These are phyloP conservation scores for Verticillium nonalfalfae DNA, from an alignment of 2,329 filamentous ascomycete species.

Conservation along the genomic window DNA sequence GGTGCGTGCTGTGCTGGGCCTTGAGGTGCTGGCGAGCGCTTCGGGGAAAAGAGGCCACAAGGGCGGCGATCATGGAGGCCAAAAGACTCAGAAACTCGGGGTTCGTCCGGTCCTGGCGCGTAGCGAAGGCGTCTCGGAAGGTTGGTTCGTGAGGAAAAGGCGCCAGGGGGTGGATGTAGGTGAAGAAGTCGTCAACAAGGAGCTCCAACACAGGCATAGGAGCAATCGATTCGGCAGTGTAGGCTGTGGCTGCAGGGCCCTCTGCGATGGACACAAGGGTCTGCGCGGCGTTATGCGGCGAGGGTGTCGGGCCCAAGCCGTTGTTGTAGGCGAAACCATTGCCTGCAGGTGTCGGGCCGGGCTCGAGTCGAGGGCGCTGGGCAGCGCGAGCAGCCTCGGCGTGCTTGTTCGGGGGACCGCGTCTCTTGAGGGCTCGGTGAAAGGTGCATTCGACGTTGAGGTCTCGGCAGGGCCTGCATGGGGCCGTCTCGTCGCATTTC, in stretches of 20 bases:
- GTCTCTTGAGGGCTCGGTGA: constrained; percentile 49
- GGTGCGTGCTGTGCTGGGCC: constrained; percentile 53
- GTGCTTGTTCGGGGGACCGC: constrained; percentile 54
- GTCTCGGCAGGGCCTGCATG: constrained; percentile 51
- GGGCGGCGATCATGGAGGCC: constrained; percentile 65
- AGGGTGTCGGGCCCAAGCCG: constrained; percentile 24
- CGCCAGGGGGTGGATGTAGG: constrained; percentile 69
- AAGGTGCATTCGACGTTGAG: constrained; percentile 54
- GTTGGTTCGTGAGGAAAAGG: constrained; percentile 76
- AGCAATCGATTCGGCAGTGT: constrained; percentile 64
- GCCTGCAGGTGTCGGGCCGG: constrained; percentile 4
- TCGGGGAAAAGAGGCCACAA: constrained; percentile 73
- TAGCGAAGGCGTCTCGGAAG: constrained; percentile 62
- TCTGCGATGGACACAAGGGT: constrained; percentile 38
- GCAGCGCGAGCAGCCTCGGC: constrained; percentile 48
- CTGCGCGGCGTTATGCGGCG: constrained; percentile 41
- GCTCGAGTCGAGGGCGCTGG: constrained; percentile 37
- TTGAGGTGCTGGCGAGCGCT: constrained; percentile 66
- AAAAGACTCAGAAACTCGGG: constrained; percentile 64
- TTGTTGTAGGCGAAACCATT: background rate
- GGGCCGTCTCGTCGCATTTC: constrained; percentile 50
- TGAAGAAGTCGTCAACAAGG: constrained; percentile 77
- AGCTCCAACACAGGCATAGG: constrained; percentile 61
- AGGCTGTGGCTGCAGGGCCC: constrained; percentile 24
- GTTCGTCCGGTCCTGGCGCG: constrained; percentile 59